phyloP scores from a whole-genome alignment of 225 moss, liverwort and hornwort species.

The Lunularia cruciata region DNA sequence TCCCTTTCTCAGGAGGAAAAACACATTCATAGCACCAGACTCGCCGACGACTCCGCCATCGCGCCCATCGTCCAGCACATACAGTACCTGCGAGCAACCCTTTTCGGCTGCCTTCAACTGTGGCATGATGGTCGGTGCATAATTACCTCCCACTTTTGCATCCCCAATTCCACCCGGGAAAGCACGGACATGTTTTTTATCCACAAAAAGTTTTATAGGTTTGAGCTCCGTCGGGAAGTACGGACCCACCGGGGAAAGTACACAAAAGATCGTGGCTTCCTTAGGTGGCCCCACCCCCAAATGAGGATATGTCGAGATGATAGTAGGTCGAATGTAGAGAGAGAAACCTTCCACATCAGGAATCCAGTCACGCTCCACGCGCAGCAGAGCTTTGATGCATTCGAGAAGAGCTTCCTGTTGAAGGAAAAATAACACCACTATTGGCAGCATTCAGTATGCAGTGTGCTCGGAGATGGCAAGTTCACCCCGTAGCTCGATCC shows the following conservation, averaged over 20 bases:
- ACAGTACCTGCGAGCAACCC: slow-evolving; percentile 76
- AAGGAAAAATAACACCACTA: neutral
- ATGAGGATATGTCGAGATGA: slow-evolving; percentile 81
- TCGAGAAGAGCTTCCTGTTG: slow-evolving; percentile 67
- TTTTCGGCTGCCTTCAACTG: slow-evolving; percentile 48
- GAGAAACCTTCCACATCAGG: slow-evolving; percentile 82
- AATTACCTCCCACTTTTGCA: slow-evolving; percentile 79
- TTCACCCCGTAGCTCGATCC: too few relatives aligned
- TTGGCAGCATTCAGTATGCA: neutral
- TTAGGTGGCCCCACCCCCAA: slow-evolving; percentile 68
- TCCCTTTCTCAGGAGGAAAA: slow-evolving; percentile 64
- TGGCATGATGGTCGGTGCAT: slow-evolving; percentile 67
- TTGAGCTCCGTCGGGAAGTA: slow-evolving; percentile 71
- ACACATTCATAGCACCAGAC: slow-evolving; percentile 83
- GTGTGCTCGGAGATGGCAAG: neutral
- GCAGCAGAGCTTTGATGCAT: slow-evolving; percentile 75
- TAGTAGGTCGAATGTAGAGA: slow-evolving; percentile 72
- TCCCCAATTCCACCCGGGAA: slow-evolving; percentile 83
- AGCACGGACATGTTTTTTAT: slow-evolving; percentile 71
- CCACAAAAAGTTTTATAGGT: slow-evolving; percentile 70
- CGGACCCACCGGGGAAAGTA: slow-evolving; percentile 80
- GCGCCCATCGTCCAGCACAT: slow-evolving; percentile 65
- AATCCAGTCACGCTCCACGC: slow-evolving; percentile 83
- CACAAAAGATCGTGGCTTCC: slow-evolving; percentile 66
- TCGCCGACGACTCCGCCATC: slow-evolving; percentile 68